Conservation (phyloP, 1,139 yeast genomes). For the Blastobotrys arbuscula region DNA sequence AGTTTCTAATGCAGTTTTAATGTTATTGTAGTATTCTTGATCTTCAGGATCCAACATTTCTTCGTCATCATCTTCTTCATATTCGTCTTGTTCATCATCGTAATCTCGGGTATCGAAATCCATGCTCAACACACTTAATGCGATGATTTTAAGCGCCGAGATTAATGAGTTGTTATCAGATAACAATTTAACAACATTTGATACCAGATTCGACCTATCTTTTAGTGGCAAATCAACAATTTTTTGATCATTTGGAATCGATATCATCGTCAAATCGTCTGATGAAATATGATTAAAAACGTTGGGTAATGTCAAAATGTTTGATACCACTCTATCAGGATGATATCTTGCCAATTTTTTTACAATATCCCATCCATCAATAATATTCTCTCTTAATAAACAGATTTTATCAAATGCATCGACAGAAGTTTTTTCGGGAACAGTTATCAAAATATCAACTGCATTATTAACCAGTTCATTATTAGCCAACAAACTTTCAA, state of each 20-base stretch:
- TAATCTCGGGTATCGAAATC: not conserved
- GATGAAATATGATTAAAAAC: not conserved
- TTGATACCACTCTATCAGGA: not conserved
- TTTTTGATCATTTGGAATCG: not conserved
- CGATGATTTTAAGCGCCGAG: not conserved
- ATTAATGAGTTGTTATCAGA: not conserved
- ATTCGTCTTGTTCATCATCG: conserved; percentile 1
- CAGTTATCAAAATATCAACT: not conserved
- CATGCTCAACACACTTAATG: not conserved
- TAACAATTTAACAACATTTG: not conserved
- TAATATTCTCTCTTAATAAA: no score
- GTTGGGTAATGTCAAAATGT: not conserved
- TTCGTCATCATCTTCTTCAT: conserved; percentile 2
- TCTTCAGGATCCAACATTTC: not conserved
- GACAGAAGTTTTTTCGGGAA: not conserved
- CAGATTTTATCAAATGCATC: not conserved
- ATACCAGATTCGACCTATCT: not conserved
- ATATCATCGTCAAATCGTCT: not conserved
- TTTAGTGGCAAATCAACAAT: not conserved
- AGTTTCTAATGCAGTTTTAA: not conserved
- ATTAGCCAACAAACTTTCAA: not conserved
- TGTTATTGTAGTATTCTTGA: not conserved
- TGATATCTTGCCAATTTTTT: not conserved
- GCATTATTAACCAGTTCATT: not conserved
- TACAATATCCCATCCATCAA: conserved; percentile 1